These are phyloP conservation scores for Craspedostauros australis DNA, from an alignment of 108 stramenopile species.

Conservation along the genomic window DNA sequence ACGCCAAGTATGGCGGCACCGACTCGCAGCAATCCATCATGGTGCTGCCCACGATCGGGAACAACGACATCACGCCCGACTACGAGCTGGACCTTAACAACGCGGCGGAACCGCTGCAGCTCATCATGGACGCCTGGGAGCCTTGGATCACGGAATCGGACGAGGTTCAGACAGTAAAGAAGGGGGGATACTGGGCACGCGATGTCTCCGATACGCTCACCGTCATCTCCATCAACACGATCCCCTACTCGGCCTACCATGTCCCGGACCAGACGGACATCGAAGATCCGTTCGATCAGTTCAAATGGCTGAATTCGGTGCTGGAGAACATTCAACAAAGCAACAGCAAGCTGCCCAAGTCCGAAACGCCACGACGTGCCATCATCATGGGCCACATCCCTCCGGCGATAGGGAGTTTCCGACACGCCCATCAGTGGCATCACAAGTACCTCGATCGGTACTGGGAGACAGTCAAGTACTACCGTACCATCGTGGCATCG, in stretches of 20 bases:
- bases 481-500: constrained; percentile 24
- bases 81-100: constrained; percentile 48
- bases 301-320: constrained; percentile 43
- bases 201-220: constrained; percentile 29
- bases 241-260: constrained; percentile 40
- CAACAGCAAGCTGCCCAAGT: too few species aligned
- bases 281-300: constrained; percentile 61
- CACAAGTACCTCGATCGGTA: constrained; percentile 38
- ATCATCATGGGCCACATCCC: constrained; percentile 59
- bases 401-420: constrained; percentile 51
- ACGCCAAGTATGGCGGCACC: not conserved
- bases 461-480: constrained; percentile 30
- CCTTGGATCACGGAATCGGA: constrained; percentile 7
- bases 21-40: constrained; percentile 2
- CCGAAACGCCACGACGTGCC: constrained; percentile 10
- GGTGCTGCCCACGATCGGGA: constrained; percentile 46
- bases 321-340: too few species aligned
- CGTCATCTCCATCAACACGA: constrained; percentile 54
- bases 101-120: constrained; percentile 7
- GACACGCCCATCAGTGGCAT: constrained; percentile 56
- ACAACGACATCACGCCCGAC: constrained; percentile 71
- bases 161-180: constrained; percentile 28
- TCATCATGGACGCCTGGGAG: constrained; percentile 17
- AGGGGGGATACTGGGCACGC: constrained; percentile 57
- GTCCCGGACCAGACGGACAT: constrained; percentile 19